Conservation (phyloP, 257 asterid genomes). For the Jacaranda copaia region DNA sequence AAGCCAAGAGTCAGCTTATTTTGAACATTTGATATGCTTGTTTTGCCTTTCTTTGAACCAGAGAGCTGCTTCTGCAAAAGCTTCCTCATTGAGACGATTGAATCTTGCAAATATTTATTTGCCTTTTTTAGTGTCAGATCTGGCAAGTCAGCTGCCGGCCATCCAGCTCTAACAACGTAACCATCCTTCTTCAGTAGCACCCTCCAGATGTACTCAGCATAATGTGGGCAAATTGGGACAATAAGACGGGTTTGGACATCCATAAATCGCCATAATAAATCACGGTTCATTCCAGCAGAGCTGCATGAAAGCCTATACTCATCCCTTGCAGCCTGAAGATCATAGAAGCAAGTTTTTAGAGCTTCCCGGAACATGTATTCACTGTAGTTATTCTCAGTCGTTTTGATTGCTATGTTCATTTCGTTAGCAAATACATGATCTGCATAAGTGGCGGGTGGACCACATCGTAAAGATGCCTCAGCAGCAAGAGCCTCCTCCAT, state of each 20-base stretch:
- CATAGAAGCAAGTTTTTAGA: conserved; percentile 59
- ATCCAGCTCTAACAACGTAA: conserved; percentile 56
- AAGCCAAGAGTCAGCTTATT: conserved; percentile 52
- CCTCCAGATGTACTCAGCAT: conserved; percentile 63
- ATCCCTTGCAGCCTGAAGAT: conserved; percentile 67
- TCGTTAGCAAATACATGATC: conserved; percentile 65
- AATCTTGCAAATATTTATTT: conserved; percentile 61
- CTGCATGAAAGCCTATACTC: conserved; percentile 57
- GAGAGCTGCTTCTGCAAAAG: conserved; percentile 66
- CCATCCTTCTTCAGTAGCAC: conserved; percentile 61
- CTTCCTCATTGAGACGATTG: conserved; percentile 62
- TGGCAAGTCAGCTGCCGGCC: conserved; percentile 62
- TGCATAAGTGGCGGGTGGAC: conserved; percentile 48
- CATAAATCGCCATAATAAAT: conserved; percentile 55
- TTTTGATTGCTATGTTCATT: conserved; percentile 59
- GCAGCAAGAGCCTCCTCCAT: conserved; percentile 58
- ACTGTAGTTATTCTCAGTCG: conserved; percentile 58
- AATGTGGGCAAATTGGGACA: conserved; percentile 60
- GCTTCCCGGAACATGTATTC: conserved; percentile 67
- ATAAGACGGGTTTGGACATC: conserved; percentile 63
- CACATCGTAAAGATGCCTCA: conserved; percentile 51
- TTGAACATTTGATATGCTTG: conserved; percentile 23
- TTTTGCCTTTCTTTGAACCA: conserved; percentile 57
- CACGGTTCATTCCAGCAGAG: conserved; percentile 57
- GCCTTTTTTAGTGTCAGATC: conserved; percentile 65